Evolutionary conservation across 2,329 filamentous ascomycete species (phyloP).

Genomic region (Colletotrichum melonis): DNA sequence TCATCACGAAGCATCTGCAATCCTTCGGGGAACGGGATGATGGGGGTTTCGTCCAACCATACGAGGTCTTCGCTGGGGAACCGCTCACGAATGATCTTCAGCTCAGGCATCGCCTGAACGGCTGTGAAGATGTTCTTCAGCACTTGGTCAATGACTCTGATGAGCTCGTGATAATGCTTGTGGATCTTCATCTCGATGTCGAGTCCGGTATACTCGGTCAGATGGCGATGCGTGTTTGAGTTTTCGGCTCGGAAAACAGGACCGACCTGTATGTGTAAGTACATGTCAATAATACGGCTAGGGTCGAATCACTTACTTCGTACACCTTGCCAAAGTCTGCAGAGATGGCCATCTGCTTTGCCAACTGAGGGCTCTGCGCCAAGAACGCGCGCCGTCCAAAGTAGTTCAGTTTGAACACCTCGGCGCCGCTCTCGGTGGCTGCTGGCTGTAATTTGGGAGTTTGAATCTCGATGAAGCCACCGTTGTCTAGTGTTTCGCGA

Average conservation of each 20-base stretch:
- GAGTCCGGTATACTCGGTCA: slow-evolving; percentile 94
- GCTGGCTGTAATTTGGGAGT: slow-evolving; percentile 92
- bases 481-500: slow-evolving; percentile 77
- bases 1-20: slow-evolving; percentile 87
- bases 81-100: slow-evolving; percentile 83
- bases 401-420: slow-evolving; percentile 93
- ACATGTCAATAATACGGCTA: background rate
- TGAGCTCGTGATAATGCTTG: slow-evolving; percentile 88
- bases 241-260: slow-evolving; percentile 95
- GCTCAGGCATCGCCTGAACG: slow-evolving; percentile 67
- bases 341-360: slow-evolving; percentile 93
- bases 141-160: slow-evolving; percentile 80
- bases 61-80: slow-evolving; percentile 90
- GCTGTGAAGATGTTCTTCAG: slow-evolving; percentile 77
- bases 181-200: slow-evolving; percentile 95
- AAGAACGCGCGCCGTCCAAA: slow-evolving; percentile 89
- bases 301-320: slow-evolving; percentile 59
- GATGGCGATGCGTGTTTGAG: slow-evolving; percentile 92
- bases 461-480: slow-evolving; percentile 92
- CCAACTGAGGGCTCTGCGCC: slow-evolving; percentile 90
- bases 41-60: slow-evolving; percentile 86
- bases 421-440: slow-evolving; percentile 90
- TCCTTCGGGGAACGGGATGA: slow-evolving; percentile 83
- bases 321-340: slow-evolving; percentile 91
- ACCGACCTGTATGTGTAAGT: slow-evolving; percentile 63